These are phyloP conservation scores for Mortierella sp. DNA, from an alignment of 371 early-diverging fungal genomes.

Conservation along the genomic window DNA sequence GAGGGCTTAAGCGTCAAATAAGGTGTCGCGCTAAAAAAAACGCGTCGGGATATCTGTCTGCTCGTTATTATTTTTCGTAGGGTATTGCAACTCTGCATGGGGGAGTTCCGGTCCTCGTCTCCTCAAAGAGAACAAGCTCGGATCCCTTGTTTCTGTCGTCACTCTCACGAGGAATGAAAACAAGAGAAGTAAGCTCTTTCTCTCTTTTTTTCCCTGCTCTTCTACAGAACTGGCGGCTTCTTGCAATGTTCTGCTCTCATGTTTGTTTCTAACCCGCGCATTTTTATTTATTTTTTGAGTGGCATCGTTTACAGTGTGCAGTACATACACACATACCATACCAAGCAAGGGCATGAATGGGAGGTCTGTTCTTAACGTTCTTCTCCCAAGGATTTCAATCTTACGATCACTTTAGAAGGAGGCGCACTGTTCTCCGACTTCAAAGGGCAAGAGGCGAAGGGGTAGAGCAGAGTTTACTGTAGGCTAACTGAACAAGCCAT, in stretches of 20 bases:
- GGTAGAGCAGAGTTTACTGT: not conserved
- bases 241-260: not conserved
- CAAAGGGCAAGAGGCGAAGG: not conserved
- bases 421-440: not conserved
- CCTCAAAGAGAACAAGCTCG: not conserved
- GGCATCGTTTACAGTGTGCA: not conserved
- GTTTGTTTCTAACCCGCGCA: not conserved
- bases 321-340: not conserved
- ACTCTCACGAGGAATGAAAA: not conserved
- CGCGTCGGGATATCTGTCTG: not conserved
- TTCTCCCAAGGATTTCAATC: not conserved
- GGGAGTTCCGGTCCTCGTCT: not conserved
- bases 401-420: conserved; percentile 8
- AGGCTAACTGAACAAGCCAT: not conserved
- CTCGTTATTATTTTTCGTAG: not conserved
- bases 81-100: not conserved
- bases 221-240: too few relatives aligned
- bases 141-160: not conserved
- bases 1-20: not conserved
- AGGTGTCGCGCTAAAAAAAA: not conserved
- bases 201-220: not conserved
- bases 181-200: not conserved
- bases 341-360: not conserved
- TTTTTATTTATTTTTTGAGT: not conserved
- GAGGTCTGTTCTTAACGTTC: not conserved